Conservation (phyloP, 2,329 filamentous ascomycete genomes). For the Paecilomyces sp. region DNA sequence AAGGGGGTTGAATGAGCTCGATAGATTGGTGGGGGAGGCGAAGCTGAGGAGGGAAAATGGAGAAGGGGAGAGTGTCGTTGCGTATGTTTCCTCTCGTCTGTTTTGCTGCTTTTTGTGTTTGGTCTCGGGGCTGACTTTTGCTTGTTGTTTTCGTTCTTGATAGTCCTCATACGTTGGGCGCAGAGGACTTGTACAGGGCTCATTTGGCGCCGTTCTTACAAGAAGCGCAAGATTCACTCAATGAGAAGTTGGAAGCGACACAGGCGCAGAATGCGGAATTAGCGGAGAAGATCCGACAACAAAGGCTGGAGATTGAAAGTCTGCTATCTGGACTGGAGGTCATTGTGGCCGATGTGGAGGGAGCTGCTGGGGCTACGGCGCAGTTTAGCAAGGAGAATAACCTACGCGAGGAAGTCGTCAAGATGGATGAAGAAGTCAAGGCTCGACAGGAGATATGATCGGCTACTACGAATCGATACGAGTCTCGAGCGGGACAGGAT, state of each 20-base stretch:
- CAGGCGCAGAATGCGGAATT: constrained; percentile 49
- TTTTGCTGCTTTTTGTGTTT: constrained; percentile 1
- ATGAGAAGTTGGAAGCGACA: constrained; percentile 42
- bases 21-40: constrained; percentile 53
- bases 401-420: constrained; percentile 34
- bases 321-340: constrained; percentile 49
- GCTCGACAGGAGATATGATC: constrained; percentile 19
- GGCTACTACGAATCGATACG: constrained; percentile 1
- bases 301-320: constrained; percentile 51
- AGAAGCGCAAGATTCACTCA: constrained; percentile 43
- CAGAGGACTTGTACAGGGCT: constrained; percentile 50
- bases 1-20: constrained; percentile 52
- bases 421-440: constrained; percentile 38
- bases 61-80: constrained; percentile 31
- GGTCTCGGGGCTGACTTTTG: background rate
- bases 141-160: constrained; percentile 1
- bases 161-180: constrained; percentile 53
- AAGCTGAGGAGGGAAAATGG: constrained; percentile 43
- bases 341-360: constrained; percentile 52
- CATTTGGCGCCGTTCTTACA: constrained; percentile 52
- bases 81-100: constrained; percentile 34
- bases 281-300: constrained; percentile 43
- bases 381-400: constrained; percentile 30
- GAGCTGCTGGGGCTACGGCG: constrained; percentile 36
- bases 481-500: background rate